Base-by-base conservation (phyloP, 208 protist genomes). In the Tritrichomonas foetus region DNA sequence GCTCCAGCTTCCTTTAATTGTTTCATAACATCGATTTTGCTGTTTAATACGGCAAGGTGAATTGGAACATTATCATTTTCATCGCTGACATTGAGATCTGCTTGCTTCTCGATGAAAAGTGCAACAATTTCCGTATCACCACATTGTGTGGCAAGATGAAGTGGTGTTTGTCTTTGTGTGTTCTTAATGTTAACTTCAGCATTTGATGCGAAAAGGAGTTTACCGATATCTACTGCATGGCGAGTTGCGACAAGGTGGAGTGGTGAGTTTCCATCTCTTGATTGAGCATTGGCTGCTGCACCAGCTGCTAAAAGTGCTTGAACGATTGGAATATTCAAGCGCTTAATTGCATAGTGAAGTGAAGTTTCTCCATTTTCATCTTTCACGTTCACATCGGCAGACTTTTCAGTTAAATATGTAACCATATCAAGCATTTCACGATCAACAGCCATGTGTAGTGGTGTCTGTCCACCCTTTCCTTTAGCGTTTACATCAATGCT, bases 371-470 rank as follows among this genome's bases (percentile, higher is more conserved):
- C 84, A 22, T 53, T 53, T 9, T 66, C 39, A 53, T 93, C 84
- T 72, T 66, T 93, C 9, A 53, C 33, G 36, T 93, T 93, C 1
- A 93, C 55, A 55, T 93, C 64, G 20, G 13, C 3, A 53, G 1
- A 8, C 22, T 93, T 93, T 20, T 66, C 84, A 47, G 55, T 66
- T 44, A 93, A 53, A 20, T 55, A 66, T 22, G 25, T 93, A 36
- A 93, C 55, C 27, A 66, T 72, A 93, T 93, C 84, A 44, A 47
- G 36, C 1, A 47, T 41, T 93, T 44, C 84, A 9, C 16, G 1
- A 13, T 93, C 84, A 41, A 66, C 55, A 9, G 84, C 84, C 33
- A 93, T 47, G 57, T 72, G 55, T 41, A 93, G 25, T n/a, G 84
- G 9, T 3, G 84, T 93, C 44, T 72, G 3, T 47, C 39, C 36